These are phyloP conservation scores for Brassica napus DNA, from an alignment of 345 rosid genomes.

Conservation along the genomic window DNA sequence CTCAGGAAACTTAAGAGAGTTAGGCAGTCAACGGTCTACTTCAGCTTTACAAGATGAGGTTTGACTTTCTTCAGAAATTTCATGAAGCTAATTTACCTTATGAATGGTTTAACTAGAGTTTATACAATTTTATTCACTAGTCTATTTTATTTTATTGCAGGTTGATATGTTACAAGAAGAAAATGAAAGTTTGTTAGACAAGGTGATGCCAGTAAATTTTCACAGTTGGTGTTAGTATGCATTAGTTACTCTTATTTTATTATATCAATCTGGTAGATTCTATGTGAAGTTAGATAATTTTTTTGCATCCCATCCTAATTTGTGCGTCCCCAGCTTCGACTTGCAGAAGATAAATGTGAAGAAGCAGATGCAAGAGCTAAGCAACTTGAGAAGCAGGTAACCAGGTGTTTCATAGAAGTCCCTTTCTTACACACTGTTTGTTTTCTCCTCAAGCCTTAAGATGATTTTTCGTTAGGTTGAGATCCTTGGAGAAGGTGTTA, in stretches of 20 bases:
- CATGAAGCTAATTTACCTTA: slow-evolving; percentile 4
- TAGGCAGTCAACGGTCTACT: slow-evolving; percentile 53
- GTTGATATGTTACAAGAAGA: slow-evolving; percentile 77
- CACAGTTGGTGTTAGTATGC: slow-evolving; percentile 21
- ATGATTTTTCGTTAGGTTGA: slow-evolving; percentile 57
- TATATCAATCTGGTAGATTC: slow-evolving; percentile 7
- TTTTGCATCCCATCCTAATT: slow-evolving; percentile 42
- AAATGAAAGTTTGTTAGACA: slow-evolving; percentile 59
- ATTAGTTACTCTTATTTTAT: slow-evolving; percentile 1
- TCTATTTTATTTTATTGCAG: slow-evolving; percentile 48
- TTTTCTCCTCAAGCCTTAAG: background rate
- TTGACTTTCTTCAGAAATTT: slow-evolving; percentile 21
- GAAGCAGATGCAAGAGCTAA: slow-evolving; percentile 85
- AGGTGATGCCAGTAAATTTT: slow-evolving; percentile 50
- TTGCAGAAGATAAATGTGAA: slow-evolving; percentile 80
- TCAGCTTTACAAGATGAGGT: slow-evolving; percentile 92
- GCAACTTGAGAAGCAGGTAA: slow-evolving; percentile 87
- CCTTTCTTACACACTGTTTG: background rate
- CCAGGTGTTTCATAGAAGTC: slow-evolving; percentile 9
- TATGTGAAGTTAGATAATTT: slow-evolving; percentile 8
- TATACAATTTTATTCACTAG: background rate
- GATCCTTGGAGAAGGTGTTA: slow-evolving; percentile 83
- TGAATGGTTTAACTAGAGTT: slow-evolving; percentile 1
- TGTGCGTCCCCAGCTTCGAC: slow-evolving; percentile 71
- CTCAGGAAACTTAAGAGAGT: slow-evolving; percentile 50